Evolutionary conservation across 192 early-diverging fungal species (phyloP), one percentile per base, ranked within the genome.

Genomic region (Lobosporangium transversale): DNA sequence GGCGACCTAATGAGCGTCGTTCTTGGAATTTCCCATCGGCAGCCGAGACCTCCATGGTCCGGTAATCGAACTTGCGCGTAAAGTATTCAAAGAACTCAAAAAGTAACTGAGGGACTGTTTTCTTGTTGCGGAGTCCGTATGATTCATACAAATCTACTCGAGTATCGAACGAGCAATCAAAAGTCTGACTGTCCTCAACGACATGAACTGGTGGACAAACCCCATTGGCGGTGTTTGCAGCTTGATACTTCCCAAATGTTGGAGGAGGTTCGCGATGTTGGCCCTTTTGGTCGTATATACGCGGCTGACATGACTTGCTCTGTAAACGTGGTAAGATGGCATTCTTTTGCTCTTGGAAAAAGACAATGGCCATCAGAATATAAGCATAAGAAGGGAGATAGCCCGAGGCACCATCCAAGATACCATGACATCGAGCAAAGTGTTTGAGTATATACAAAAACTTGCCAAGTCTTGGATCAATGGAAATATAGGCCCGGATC

Each of bases 391-490:
- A 68, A 32, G 53, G 63, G 4, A 80, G 61, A 10, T 45, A 78
- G 0, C 64, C 60, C 7, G 50, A 48, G 20, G 64, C 44, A 6
- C 36, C 60, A 48, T 80, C 74, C 11, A 62, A 52, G 50, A 83
- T 78, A 12, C 60, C 40, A 33, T 71, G 79, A 3, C 21, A 11
- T 47, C 70, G 76, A 15, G 62, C 74, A 58, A 73, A 80, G 15
- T 50, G 40, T 53, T 80, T 83, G 51, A 83, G 59, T 18, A 73
- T 18, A 31, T 49, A 51, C 7, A 80, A 44, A 49, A 83, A 78
- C 5, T 49, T 59, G 20, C 57, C 59, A 8, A 83, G 42, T 2
- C 81, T 57, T 1, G 1, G n/a, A 48, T 80, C 81, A n/a, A 83
- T 60, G 4, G 66, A 53, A 5, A 63, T 37, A 49, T 83, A 83